Evolutionary conservation across 257 asterid genomes (phyloP), one percentile per base, ranked within the genome.

Genomic region (Nicotiana sylvestris): DNA sequence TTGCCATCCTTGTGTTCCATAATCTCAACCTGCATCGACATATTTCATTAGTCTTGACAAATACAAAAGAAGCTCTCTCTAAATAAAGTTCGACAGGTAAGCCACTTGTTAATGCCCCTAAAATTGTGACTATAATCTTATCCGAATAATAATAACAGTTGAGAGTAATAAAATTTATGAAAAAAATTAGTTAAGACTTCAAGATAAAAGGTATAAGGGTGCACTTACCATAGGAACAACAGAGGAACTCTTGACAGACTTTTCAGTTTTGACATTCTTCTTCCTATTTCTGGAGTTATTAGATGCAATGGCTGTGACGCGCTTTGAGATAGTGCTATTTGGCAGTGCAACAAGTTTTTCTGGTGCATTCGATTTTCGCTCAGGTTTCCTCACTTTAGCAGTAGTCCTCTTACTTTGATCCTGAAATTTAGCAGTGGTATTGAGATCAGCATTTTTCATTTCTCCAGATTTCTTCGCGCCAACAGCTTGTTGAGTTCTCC

Each of bases 1-100:
- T 67, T 29, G 66, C 60, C 87, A 84, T 66, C 85, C 72, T 78
- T 43, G 76, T 55, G 76, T 70, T 76, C 32, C 39, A 49, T 66
- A 32, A 51, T 85, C 81, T 89, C 92, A 81, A 81, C 89, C 94
- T 93, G 92, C 90, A 84, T 76, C 81, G 37, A 9, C 81, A 76
- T 74, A 58, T 66, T 37, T 53, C 82, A 29, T 84, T 76, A 85
- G 64, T 72, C 43, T 77, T 16, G 78, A 43, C 37, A 32, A 53
- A 85, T 25, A 29, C 30, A 49, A 81, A 60, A 81, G 43, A 37
- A 39, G 15, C 39, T 17, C 29, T 18, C 8, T 76, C 60, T 43
- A 51, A 67, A 69, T 6, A 13, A 37, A 79, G 57, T 66, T 17
- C 37, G 13, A 7, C 15, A 49, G 56, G 56, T 49, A 49, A 10